Evolutionary conservation across 495 filamentous ascomycete genomes (phyloP).

Genomic region (Tirmania nivea): DNA sequence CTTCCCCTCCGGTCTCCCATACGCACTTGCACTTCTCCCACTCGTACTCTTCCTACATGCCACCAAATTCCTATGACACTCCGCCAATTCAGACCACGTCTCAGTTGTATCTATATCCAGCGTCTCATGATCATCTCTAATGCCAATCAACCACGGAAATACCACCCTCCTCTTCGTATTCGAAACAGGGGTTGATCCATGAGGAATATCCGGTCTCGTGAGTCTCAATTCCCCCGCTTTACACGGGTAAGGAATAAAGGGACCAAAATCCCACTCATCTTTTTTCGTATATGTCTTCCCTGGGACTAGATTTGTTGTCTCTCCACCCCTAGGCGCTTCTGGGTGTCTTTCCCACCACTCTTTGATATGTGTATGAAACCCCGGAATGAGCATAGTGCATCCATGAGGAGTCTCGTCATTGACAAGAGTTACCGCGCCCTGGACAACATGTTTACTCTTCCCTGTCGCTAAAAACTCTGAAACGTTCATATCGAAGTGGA

Average conservation of each 20-base stretch:
- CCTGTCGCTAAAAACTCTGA: background rate
- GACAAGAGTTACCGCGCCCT: background rate
- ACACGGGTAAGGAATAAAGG: background rate
- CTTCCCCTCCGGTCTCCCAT: background rate
- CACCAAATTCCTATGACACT: background rate
- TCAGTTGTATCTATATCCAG: background rate
- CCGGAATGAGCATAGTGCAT: background rate
- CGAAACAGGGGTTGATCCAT: background rate
- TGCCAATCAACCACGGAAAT: background rate
- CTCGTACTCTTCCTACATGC: background rate
- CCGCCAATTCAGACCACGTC: background rate
- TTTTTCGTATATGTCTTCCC: slow-evolving; percentile 57
- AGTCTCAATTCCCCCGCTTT: background rate
- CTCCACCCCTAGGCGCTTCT: background rate
- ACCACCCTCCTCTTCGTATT: background rate
- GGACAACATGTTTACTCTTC: background rate
- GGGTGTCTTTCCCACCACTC: background rate
- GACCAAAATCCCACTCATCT: slow-evolving; percentile 41
- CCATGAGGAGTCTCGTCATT: background rate
- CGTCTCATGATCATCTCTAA: background rate
- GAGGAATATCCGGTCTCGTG: background rate
- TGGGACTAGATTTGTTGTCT: slow-evolving; percentile 15
- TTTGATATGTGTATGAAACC: background rate
- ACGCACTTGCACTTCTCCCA: background rate
- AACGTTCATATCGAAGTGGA: background rate